A percentile compares a stretch with the other conserved stretches of the same genome.
Evolutionary conservation across 768 basidiomycete species (phyloP).

Genomic region (Serendipita sp.): DNA sequence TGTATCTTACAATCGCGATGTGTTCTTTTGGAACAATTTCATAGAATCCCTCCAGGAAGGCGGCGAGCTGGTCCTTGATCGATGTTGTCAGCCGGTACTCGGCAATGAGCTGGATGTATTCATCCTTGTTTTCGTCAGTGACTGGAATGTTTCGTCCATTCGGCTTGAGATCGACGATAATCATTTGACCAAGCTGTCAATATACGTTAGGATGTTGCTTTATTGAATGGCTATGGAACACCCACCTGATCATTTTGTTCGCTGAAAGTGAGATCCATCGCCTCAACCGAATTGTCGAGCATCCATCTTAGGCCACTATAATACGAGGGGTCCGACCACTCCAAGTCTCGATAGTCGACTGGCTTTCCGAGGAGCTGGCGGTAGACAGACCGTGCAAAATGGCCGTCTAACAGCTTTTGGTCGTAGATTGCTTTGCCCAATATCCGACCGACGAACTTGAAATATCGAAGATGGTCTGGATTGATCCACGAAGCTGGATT

Average conservation of each 20-base stretch:
- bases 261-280: conserved; percentile 81
- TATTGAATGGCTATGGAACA: conserved; percentile 12
- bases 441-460: conserved; percentile 95
- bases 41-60: conserved; percentile 80
- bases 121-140: conserved; percentile 90
- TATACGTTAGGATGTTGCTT: conserved; percentile 8
- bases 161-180: conserved; percentile 74
- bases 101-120: conserved; percentile 91
- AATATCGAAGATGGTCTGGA: conserved; percentile 89
- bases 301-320: conserved; percentile 99
- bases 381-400: conserved; percentile 94
- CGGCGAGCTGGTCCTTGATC: conserved; percentile 91
- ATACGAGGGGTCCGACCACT: conserved; percentile 97
- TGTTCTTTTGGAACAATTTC: conserved; percentile 97
- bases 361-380: conserved; percentile 86
- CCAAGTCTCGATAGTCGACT: conserved; percentile 90
- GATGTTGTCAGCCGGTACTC: conserved; percentile 87
- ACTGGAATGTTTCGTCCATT: conserved; percentile 73
- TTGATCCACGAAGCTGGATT: conserved; percentile 90
- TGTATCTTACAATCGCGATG: conserved; percentile 62
- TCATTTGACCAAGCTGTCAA: conserved; percentile 72
- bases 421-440: conserved; percentile 98
- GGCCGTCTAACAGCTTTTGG: conserved; percentile 87
- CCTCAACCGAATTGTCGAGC: conserved; percentile 83
- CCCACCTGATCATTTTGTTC: conserved; percentile 87